phyloP scores from a whole-genome alignment of 768 basidiomycete species.

The Tricholoma sp. region DNA sequence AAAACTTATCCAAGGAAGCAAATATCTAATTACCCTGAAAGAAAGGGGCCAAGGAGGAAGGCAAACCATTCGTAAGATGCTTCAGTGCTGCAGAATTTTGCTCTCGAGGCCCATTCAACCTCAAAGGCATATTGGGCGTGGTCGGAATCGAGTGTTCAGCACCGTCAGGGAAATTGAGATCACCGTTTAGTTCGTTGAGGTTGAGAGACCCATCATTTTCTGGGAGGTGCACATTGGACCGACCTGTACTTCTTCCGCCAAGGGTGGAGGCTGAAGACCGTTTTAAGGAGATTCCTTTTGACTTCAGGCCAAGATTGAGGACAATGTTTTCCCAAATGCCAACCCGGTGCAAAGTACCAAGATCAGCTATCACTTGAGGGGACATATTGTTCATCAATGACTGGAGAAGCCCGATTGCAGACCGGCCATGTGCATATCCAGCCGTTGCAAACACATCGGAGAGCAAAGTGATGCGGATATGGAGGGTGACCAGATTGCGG shows the following conservation, averaged over 20 bases:
- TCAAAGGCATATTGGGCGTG: constrained; percentile 17
- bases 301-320: constrained; percentile 54
- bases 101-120: constrained; percentile 43
- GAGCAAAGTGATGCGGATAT: constrained; percentile 76
- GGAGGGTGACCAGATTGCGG: constrained; percentile 66
- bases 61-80: constrained; percentile 75
- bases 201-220: constrained; percentile 26
- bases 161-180: constrained; percentile 17
- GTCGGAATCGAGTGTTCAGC: constrained; percentile 1
- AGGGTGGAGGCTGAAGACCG: constrained; percentile 37
- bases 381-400: constrained; percentile 63
- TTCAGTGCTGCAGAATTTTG: constrained; percentile 73
- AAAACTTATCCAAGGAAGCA: background rate
- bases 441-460: constrained; percentile 85
- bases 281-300: constrained; percentile 49
- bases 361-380: constrained; percentile 57
- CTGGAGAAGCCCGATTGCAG: constrained; percentile 69
- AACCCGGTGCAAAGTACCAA: constrained; percentile 78
- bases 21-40: constrained; percentile 61
- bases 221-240: constrained; percentile 36
- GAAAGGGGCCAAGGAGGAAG: constrained; percentile 71
- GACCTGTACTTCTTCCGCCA: constrained; percentile 41
- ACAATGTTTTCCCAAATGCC: constrained; percentile 85
- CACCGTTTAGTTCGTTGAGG: constrained; percentile 25
- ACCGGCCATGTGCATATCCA: constrained; percentile 76